phyloP scores from a whole-genome alignment of 192 early-diverging fungal genomes.

The Spinellus fusiger region DNA sequence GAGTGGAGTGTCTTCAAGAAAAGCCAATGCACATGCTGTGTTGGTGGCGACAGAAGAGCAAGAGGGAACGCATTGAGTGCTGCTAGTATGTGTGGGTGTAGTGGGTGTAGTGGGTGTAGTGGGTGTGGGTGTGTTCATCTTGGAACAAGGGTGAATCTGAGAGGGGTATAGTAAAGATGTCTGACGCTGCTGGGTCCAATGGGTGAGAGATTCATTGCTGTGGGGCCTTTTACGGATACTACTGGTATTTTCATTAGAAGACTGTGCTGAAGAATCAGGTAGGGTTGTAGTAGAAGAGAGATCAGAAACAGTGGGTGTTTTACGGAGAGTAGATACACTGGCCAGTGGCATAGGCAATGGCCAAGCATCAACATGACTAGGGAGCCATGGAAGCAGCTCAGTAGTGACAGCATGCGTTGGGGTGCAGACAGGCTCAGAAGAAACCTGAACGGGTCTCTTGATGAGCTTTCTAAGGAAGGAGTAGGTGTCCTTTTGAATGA shows the following conservation, averaged over 20 bases:
- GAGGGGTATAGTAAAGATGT: neutral
- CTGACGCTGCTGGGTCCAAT: conserved; percentile 6
- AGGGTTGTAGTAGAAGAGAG: neutral
- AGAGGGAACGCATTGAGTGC: neutral
- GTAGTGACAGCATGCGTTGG: too few relatives aligned
- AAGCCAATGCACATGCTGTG: neutral
- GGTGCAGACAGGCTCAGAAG: neutral
- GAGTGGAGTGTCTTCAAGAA: neutral
- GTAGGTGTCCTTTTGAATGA: neutral
- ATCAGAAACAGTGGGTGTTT: neutral
- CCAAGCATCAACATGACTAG: too few relatives aligned
- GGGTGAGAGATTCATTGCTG: conserved; percentile 6
- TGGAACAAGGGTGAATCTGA: neutral
- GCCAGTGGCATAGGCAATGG: too few relatives aligned
- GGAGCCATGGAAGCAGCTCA: too few relatives aligned
- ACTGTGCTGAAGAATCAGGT: neutral
- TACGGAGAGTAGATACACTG: neutral
- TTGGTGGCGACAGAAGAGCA: neutral
- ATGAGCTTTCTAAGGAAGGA: neutral
- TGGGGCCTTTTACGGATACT: conserved; percentile 8
- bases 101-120: neutral
- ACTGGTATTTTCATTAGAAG: neutral
- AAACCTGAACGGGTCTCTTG: neutral
- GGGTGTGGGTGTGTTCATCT: neutral
- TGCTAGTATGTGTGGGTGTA: neutral